Evolutionary conservation across 345 rosid genomes (phyloP).

Genomic region (Firmiana major): DNA sequence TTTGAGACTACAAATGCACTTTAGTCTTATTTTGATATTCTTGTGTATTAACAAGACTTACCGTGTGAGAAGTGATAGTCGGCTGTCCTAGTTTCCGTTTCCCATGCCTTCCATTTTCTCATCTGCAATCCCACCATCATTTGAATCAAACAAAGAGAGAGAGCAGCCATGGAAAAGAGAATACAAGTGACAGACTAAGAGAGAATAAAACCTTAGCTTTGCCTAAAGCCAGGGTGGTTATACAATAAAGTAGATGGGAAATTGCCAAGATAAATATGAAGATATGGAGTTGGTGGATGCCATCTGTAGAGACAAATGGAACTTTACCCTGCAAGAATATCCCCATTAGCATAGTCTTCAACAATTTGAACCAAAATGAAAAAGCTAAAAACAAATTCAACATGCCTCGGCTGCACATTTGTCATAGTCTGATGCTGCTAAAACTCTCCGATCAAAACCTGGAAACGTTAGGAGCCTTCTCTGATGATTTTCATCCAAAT

Average conservation of each 20-base stretch:
- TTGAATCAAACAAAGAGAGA: slow-evolving; percentile 38
- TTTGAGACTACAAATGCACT: no score
- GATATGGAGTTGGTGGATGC: slow-evolving; percentile 80
- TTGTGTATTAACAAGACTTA: slow-evolving; percentile 24
- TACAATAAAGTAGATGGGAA: slow-evolving; percentile 69
- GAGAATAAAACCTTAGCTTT: slow-evolving; percentile 57
- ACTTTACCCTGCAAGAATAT: slow-evolving; percentile 53
- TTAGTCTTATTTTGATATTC: no score
- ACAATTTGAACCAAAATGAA: background rate
- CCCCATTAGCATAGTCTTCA: background rate
- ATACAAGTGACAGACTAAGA: slow-evolving; percentile 54
- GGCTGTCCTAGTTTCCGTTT: slow-evolving; percentile 66
- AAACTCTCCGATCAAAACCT: slow-evolving; percentile 37
- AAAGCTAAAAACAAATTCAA: background rate
- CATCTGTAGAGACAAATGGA: slow-evolving; percentile 72
- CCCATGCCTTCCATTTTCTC: slow-evolving; percentile 88
- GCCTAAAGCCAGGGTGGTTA: slow-evolving; percentile 65
- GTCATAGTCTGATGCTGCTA: slow-evolving; percentile 35
- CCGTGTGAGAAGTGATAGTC: slow-evolving; percentile 79
- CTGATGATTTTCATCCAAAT: background rate
- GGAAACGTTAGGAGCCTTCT: slow-evolving; percentile 11
- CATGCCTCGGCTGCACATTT: slow-evolving; percentile 38
- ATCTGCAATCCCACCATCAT: slow-evolving; percentile 40
- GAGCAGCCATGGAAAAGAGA: slow-evolving; percentile 51
- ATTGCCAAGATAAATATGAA: slow-evolving; percentile 82